Evolutionary conservation across 2,329 filamentous ascomycete genomes (phyloP).

Genomic region (Alternaria solani): DNA sequence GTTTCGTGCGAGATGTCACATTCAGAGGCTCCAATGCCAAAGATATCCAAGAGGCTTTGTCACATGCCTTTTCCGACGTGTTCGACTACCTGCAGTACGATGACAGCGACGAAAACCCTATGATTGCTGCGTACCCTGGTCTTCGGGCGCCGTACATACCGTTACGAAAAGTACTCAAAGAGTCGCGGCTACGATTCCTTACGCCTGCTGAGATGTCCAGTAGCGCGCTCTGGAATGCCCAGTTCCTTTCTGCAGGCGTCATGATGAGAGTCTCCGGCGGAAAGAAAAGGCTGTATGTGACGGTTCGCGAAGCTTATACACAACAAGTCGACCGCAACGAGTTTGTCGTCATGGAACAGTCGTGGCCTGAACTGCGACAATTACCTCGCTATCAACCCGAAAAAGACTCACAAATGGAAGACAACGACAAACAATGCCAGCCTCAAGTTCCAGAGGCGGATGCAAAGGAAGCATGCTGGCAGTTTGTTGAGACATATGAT

Average conservation of each 20-base stretch:
- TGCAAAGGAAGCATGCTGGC: conserved; percentile 72
- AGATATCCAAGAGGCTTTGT: conserved; percentile 71
- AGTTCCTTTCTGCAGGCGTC: conserved; percentile 73
- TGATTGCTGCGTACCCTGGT: conserved; percentile 57
- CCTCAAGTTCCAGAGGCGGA: conserved; percentile 66
- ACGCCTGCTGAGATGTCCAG: conserved; percentile 76
- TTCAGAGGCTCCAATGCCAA: conserved; percentile 70
- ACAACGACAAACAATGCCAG: conserved; percentile 48
- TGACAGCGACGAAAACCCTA: conserved; percentile 37
- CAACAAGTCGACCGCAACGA: conserved; percentile 61
- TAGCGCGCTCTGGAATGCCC: conserved; percentile 73
- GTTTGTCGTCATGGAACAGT: conserved; percentile 19
- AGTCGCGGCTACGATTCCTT: conserved; percentile 75
- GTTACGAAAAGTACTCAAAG: conserved; percentile 77
- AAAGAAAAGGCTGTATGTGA: conserved; percentile 74
- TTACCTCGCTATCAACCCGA: conserved; percentile 66
- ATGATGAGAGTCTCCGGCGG: conserved; percentile 73
- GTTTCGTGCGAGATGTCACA: conserved; percentile 70
- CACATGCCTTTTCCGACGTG: conserved; percentile 67
- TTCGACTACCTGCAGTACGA: conserved; percentile 46
- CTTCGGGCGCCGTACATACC: conserved; percentile 76
- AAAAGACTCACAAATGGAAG: conserved; percentile 40
- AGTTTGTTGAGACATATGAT: conserved; percentile 71
- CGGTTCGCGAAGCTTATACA: conserved; percentile 76
- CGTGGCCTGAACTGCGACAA: conserved; percentile 73